phyloP scores from a whole-genome alignment of 2,329 filamentous ascomycete species.

The Didymella sp. region DNA sequence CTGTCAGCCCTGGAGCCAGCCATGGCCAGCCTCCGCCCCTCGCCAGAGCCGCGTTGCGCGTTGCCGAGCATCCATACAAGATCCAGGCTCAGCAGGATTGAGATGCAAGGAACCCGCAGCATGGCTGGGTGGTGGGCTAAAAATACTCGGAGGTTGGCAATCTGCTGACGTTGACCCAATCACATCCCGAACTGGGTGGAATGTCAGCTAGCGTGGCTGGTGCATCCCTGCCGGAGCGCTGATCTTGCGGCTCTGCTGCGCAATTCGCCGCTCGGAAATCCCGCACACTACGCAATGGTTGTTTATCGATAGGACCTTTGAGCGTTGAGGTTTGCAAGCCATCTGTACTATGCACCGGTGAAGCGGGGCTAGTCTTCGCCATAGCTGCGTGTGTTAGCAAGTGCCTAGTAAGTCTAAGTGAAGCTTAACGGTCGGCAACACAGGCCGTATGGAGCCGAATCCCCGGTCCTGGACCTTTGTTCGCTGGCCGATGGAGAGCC shows the following conservation, averaged over 20 bases:
- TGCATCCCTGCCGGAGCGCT: background rate
- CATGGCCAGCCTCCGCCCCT: conserved; percentile 16
- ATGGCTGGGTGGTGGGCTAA: background rate
- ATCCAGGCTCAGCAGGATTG: conserved; percentile 5
- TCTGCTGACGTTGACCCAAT: background rate
- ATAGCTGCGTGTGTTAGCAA: background rate
- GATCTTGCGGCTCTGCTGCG: conserved; percentile 16
- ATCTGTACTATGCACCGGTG: background rate
- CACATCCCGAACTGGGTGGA: background rate
- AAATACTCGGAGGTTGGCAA: conserved; percentile 1
- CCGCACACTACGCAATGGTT: conserved; percentile 2
- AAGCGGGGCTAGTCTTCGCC: background rate
- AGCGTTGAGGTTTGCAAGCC: background rate
- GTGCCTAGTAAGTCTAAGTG: background rate
- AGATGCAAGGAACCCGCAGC: conserved; percentile 12
- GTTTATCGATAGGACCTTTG: conserved; percentile 3
- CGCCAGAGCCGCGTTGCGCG: background rate
- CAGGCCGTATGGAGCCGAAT: background rate
- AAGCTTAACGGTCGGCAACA: conserved; percentile 5
- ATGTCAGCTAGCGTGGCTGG: background rate
- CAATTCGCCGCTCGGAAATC: conserved; percentile 7
- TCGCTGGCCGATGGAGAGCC: background rate
- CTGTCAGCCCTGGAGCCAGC: conserved; percentile 14
- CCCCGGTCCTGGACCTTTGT: background rate
- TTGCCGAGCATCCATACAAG: background rate